phyloP scores from a whole-genome alignment of 225 moss, liverwort and hornwort genomes.

The Rhytidiadelphus loreus region DNA sequence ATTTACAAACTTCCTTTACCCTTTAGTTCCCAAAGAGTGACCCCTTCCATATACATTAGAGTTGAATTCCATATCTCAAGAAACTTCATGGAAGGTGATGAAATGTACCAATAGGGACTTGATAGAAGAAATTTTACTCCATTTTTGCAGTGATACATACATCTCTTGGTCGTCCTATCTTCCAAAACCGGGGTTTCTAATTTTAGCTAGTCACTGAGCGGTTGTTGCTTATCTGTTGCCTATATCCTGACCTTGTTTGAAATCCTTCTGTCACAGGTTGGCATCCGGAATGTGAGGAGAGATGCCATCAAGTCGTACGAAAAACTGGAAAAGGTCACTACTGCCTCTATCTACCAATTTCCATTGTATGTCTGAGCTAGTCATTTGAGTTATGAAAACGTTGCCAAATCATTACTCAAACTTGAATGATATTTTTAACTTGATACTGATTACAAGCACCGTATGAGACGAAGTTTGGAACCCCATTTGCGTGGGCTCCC shows the following conservation, averaged over 20 bases:
- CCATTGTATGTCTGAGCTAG: neutral
- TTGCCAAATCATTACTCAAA: neutral
- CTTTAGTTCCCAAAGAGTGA: neutral
- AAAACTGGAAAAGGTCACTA: constrained; percentile 78
- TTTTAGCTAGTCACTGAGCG: neutral
- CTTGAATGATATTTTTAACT: neutral
- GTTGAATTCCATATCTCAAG: neutral
- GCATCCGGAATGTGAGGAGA: constrained; percentile 86
- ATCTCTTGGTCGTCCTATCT: neutral
- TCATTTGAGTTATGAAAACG: neutral
- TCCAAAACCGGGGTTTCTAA: neutral
- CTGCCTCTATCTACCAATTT: neutral
- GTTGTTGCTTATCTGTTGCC: neutral
- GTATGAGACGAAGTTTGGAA: neutral
- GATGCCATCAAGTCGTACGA: constrained; percentile 88
- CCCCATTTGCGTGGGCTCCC: neutral
- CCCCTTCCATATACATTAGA: neutral
- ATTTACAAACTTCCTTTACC: neutral
- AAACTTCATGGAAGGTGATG: neutral
- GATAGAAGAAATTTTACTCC: neutral
- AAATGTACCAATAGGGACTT: neutral
- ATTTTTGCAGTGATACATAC: neutral
- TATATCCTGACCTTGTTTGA: neutral
- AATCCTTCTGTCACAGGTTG: constrained; percentile 49
- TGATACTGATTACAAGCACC: neutral